Evolutionary conservation across 2,329 filamentous ascomycete species (phyloP), one percentile per base, ranked within the genome.

Genomic region (Diaporthe humulicola): DNA sequence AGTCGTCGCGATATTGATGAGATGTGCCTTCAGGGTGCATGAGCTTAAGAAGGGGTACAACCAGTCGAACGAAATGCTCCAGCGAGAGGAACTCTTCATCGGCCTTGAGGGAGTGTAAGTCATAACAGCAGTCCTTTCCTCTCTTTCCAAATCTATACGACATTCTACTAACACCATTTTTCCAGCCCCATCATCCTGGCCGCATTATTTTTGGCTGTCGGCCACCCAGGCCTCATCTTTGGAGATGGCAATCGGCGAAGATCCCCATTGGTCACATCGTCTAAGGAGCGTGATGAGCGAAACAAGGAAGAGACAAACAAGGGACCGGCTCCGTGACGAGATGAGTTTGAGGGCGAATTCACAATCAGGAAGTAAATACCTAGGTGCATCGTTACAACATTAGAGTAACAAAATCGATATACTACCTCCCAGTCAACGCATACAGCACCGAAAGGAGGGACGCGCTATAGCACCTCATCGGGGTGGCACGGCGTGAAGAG

Each of bases 31-130:
- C 81, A 87, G 92, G 71, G 90, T 93, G 56, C 90, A 90, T 14
- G 92, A 94, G 82, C 81, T 94, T 75, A 90, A 88, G 76, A 84
- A 91, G 52, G 92, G 92, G 1, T 94, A 91, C 84, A 91, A 90
- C 0, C 80, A 84, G 8, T 81, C 93, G 73, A 89, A 92, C 54
- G 56, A 77, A 22, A 77, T 38, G n/a, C 45, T 72, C 19, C 48
- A 45, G n/a, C 25, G 40, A 2, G 77, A 66, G 9, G 66, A 75
- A 56, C 61, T 78, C 60, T 79, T 79, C n/a, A 77, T 61, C 9
- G 77, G 76, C 71, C 75, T 77, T 15, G 70, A 74, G 61, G 70
- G 75, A 36, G 48, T 64, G 64, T 71, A n/a, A 67, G 75, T 75
- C 3, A 36, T n/a, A n/a, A 22, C 7, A 69, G 36, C 25, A 7